phyloP scores from a whole-genome alignment of 768 basidiomycete species.

The Naganishia randhawae region DNA sequence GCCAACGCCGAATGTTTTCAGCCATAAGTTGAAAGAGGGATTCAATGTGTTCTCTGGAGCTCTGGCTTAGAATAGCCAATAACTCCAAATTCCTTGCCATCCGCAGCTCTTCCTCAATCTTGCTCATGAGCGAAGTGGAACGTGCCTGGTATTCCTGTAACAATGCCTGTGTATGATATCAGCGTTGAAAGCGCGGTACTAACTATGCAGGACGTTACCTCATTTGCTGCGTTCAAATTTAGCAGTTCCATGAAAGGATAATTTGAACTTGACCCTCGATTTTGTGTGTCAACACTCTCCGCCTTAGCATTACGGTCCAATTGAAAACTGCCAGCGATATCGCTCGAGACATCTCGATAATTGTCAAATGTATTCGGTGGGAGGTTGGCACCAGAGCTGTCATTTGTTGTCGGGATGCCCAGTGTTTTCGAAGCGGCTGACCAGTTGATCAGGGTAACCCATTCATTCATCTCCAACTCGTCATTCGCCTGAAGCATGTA shows the following conservation, averaged over 20 bases:
- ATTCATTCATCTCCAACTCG: conserved; percentile 73
- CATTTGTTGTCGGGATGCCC: conserved; percentile 10
- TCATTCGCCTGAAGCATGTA: conserved; percentile 70
- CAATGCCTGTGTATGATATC: conserved; percentile 37
- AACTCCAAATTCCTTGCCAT: conserved; percentile 75
- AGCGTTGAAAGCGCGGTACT: background rate
- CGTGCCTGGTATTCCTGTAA: background rate
- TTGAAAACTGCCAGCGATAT: background rate
- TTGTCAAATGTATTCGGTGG: no score
- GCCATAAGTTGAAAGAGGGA: conserved; percentile 62
- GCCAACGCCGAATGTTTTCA: conserved; percentile 62
- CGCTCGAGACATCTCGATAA: background rate
- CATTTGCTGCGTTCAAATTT: background rate
- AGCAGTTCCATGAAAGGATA: background rate
- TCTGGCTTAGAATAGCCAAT: conserved; percentile 79
- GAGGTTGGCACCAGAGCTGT: background rate
- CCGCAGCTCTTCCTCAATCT: conserved; percentile 57
- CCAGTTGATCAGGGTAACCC: conserved; percentile 91
- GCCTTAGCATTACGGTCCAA: background rate
- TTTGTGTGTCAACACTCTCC: background rate
- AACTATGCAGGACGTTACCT: background rate
- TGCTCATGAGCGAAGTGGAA: conserved; percentile 56
- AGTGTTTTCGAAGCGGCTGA: conserved; percentile 62
- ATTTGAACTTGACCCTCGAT: background rate
- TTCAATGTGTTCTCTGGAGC: conserved; percentile 73